These are phyloP conservation scores for Colletotrichum liriopes DNA, from an alignment of 2,329 filamentous ascomycete genomes.

Conservation along the genomic window DNA sequence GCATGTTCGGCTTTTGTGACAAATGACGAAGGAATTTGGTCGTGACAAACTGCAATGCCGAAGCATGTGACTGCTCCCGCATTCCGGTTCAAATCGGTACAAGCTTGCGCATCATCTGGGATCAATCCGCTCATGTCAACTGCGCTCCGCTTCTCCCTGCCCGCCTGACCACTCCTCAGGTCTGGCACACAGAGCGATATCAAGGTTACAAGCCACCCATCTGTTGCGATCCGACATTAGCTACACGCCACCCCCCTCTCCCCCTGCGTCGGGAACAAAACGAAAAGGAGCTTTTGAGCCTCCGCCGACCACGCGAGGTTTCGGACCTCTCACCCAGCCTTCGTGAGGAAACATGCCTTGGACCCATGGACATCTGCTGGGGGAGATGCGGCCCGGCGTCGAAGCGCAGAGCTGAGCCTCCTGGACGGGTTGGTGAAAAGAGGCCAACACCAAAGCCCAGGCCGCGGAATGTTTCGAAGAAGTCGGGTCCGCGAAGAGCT, in stretches of 20 bases:
- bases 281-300: too few relatives aligned
- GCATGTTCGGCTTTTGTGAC: not conserved
- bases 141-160: not conserved
- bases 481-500: not conserved
- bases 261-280: too few relatives aligned
- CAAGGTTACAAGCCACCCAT: too few relatives aligned
- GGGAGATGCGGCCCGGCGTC: not conserved
- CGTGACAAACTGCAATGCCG: not conserved
- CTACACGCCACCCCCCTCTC: too few relatives aligned
- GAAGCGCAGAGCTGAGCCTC: not conserved
- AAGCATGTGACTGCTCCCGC: constrained; percentile 24
- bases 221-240: too few relatives aligned
- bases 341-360: too few relatives aligned
- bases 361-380: too few relatives aligned
- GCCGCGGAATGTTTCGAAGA: not conserved
- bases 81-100: not conserved
- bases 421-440: not conserved
- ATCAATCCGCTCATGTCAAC: not conserved
- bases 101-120: not conserved
- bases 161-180: not conserved
- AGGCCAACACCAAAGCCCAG: not conserved
- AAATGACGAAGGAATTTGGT: not conserved
- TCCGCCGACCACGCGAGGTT: too few relatives aligned
- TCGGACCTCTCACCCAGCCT: too few relatives aligned
- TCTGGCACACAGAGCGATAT: too few relatives aligned